Evolutionary conservation across 83 land plant species (phyloP).

Genomic region (Isoetes engelmannii): DNA sequence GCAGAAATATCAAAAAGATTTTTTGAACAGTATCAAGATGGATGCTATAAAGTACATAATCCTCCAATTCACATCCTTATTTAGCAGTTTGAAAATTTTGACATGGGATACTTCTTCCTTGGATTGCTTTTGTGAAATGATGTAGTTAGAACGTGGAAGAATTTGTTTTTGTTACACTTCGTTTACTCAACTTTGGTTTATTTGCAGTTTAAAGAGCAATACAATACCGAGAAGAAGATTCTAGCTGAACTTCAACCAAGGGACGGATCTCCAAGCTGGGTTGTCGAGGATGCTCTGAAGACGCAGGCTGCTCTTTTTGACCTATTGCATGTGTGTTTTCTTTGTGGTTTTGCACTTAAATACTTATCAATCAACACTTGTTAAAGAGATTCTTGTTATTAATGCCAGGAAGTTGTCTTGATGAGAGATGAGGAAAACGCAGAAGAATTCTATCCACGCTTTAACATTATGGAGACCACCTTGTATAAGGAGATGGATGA

Average conservation of each 20-base stretch:
- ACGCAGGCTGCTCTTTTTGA: constrained; percentile 40
- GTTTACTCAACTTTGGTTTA: neutral
- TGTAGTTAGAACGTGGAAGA: too few species aligned
- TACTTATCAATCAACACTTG: neutral
- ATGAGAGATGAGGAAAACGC: constrained; percentile 82
- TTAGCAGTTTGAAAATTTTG: neutral
- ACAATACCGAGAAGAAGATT: constrained; percentile 65
- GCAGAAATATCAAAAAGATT: constrained; percentile 56
- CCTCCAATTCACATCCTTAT: neutral
- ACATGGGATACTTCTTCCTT: neutral
- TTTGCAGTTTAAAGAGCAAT: constrained; percentile 55
- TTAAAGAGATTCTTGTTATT: neutral
- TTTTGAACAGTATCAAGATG: constrained; percentile 59
- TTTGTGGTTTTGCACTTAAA: neutral
- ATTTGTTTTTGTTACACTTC: too few species aligned
- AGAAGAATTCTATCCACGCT: constrained; percentile 80
- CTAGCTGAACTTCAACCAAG: constrained; percentile 31
- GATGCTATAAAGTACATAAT: constrained; percentile 61
- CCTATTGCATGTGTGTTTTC: constrained; percentile 46
- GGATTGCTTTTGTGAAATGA: neutral
- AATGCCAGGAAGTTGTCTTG: constrained; percentile 73
- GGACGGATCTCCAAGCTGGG: constrained; percentile 24
- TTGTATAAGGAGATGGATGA: constrained; percentile 85
- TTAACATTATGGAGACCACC: constrained; percentile 73
- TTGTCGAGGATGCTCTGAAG: constrained; percentile 27